Percentiles rank a stretch among this genome's conserved stretches.
Conservation (phyloP, 2,329 filamentous ascomycete species). For the Alternaria incomplexa region DNA sequence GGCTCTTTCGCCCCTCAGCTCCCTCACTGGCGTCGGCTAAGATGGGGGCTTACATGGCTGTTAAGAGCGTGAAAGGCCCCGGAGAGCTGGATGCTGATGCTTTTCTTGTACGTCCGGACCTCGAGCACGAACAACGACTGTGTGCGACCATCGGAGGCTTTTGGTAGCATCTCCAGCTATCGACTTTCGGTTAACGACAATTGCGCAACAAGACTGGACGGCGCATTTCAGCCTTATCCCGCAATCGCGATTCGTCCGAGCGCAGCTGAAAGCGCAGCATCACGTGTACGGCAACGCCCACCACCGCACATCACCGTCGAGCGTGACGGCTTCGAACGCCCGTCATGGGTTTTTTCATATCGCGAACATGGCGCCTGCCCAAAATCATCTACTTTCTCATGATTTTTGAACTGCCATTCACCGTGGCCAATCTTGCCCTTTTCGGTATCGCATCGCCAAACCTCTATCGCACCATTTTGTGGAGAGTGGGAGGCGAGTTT, state of each 20-base stretch:
- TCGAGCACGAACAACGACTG: slow-evolving; percentile 12
- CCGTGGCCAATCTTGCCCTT: slow-evolving; percentile 70
- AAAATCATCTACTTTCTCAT: slow-evolving; percentile 64
- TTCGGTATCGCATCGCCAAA: slow-evolving; percentile 77
- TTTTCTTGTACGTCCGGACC: slow-evolving; percentile 6
- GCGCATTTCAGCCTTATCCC: slow-evolving; percentile 4
- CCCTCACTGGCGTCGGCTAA: slow-evolving; percentile 21
- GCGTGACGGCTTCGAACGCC: neutral
- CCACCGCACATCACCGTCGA: neutral
- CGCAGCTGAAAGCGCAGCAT: slow-evolving; percentile 9
- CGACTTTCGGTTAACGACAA: neutral
- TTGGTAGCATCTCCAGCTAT: neutral
- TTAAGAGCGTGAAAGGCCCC: slow-evolving; percentile 35
- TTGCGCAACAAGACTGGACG: neutral
- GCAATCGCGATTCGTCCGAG: slow-evolving; percentile 6
- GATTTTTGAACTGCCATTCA: slow-evolving; percentile 68
- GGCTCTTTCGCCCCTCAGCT: slow-evolving; percentile 29
- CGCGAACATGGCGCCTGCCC: slow-evolving; percentile 61
- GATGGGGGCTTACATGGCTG: slow-evolving; percentile 21
- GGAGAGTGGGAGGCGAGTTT: slow-evolving; percentile 73
- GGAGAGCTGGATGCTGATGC: slow-evolving; percentile 7
- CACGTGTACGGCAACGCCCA: neutral
- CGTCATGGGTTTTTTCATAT: slow-evolving; percentile 56
- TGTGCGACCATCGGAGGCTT: slow-evolving; percentile 15
- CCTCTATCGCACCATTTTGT: slow-evolving; percentile 73